A percentile compares a stretch with the other conserved stretches of the same genome.
phyloP scores from a whole-genome alignment of 495 filamentous ascomycete genomes.

The Penicillium soppii region DNA sequence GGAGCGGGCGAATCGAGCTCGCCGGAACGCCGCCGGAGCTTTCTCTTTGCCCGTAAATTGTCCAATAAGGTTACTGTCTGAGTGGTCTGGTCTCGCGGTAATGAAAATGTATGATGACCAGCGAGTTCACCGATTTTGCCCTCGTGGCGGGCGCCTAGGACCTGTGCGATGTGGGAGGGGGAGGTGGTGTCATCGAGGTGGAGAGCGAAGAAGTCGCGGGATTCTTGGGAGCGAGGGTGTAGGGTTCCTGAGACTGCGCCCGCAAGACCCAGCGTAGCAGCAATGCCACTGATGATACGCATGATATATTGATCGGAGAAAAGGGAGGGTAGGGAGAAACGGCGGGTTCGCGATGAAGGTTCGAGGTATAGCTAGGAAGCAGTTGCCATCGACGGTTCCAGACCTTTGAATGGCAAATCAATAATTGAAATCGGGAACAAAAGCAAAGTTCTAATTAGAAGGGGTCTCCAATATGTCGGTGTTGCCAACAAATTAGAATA shows the following conservation, averaged over 20 bases:
- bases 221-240: slow-evolving; percentile 60
- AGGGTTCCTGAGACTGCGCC: slow-evolving; percentile 41
- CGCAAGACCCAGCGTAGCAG: slow-evolving; percentile 36
- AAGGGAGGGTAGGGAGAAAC: slow-evolving; percentile 9
- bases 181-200: slow-evolving; percentile 66
- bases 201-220: slow-evolving; percentile 87
- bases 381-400: slow-evolving; percentile 29
- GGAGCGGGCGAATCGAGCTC: slow-evolving; percentile 32
- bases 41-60: slow-evolving; percentile 55
- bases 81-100: slow-evolving; percentile 50
- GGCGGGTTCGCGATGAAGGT: slow-evolving; percentile 8
- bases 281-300: slow-evolving; percentile 39
- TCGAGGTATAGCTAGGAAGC: not conserved
- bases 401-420: not conserved
- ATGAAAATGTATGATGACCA: slow-evolving; percentile 83
- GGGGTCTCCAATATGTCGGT: not conserved
- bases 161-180: slow-evolving; percentile 69
- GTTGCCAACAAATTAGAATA: not conserved
- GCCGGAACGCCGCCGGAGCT: slow-evolving; percentile 53
- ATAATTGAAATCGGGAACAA: not conserved
- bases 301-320: slow-evolving; percentile 19
- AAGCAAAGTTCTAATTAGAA: not conserved
- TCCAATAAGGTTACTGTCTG: slow-evolving; percentile 61
- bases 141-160: slow-evolving; percentile 77
- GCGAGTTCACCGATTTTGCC: slow-evolving; percentile 77